Evolutionary conservation across 2,329 filamentous ascomycete species (phyloP).

Genomic region (Verticillium albo-atrum): DNA sequence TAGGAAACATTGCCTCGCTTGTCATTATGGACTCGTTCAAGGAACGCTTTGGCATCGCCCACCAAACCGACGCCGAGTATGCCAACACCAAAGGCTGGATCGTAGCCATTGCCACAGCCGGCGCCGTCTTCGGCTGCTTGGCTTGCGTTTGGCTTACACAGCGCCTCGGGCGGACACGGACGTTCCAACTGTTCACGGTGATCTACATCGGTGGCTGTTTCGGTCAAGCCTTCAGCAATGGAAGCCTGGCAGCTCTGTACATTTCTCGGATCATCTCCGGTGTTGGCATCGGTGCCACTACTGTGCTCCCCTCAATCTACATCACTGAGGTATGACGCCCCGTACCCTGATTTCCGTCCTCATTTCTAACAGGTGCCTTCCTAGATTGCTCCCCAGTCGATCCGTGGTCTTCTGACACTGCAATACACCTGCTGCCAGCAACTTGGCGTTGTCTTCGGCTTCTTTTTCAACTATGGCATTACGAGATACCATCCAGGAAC

Average conservation of each 20-base stretch:
- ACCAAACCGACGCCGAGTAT: constrained; percentile 18
- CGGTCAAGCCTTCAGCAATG: constrained; percentile 22
- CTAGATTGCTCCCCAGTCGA: constrained; percentile 19
- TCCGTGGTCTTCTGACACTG: constrained; percentile 23
- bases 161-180: constrained; percentile 15
- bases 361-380: neutral
- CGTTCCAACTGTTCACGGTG: constrained; percentile 21
- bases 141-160: constrained; percentile 19
- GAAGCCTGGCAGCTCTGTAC: constrained; percentile 19
- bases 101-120: constrained; percentile 23
- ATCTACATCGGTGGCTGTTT: constrained; percentile 30
- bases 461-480: constrained; percentile 30
- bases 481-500: constrained; percentile 19
- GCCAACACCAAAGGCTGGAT: constrained; percentile 25
- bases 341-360: too few relatives aligned
- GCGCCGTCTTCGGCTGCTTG: constrained; percentile 22
- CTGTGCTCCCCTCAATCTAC: constrained; percentile 21
- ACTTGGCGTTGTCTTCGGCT: constrained; percentile 25
- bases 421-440: constrained; percentile 29
- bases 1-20: constrained; percentile 23
- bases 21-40: constrained; percentile 22
- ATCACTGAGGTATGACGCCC: constrained; percentile 16
- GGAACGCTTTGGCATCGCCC: constrained; percentile 15
- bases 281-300: constrained; percentile 19
- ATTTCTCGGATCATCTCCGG: constrained; percentile 18